Evolutionary conservation across 169 alveolate genomes (phyloP), one percentile per base, ranked within the genome.

Genomic region (Cytauxzoon felis): DNA sequence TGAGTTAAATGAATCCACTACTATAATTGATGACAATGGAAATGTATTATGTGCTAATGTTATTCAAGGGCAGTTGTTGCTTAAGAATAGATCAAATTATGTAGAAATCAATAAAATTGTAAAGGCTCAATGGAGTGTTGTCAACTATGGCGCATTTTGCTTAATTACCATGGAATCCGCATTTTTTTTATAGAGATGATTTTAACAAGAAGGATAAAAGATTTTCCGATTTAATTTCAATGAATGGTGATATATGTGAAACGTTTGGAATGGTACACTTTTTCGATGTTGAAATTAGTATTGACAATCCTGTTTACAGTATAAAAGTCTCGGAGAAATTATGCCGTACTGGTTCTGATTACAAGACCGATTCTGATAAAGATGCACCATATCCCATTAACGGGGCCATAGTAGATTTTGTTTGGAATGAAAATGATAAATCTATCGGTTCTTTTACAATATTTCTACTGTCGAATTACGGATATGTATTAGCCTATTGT

Each of bases 331-430:
- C 78, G 1, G 82, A 60, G 13, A 47, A 38, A 24, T 52, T 72
- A 70, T 72, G 82, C 24, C 13, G 82, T 13, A 53, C 67, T 2
- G 82, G 82, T 2, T 41, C 47, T 3, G 42, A 11, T 13, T 18
- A 23, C 7, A 66, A 38, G 6, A 9, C n/a, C 11, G 29, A 59
- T 47, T n/a, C n/a, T n/a, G n/a, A n/a, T n/a, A n/a, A n/a, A n/a
- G 45, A 42, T 16, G 8, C 63, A n/a, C 45, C 45, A 13, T 13
- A 38, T 38, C 40, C 56, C 18, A 56, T 54, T 3, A 49, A 43
- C 33, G 82, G 82, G 11, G 47, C 57, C 3, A 50, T 51, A 36
- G 82, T 72, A 30, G 82, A 72, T 21, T 34, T 72, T 38, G 51
- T 43, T n/a, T 59, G 76, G 76, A 36, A 61, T 30, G 27, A 54